Conservation (phyloP, 495 filamentous ascomycete species). For the Antarctomyces pellizariae region DNA sequence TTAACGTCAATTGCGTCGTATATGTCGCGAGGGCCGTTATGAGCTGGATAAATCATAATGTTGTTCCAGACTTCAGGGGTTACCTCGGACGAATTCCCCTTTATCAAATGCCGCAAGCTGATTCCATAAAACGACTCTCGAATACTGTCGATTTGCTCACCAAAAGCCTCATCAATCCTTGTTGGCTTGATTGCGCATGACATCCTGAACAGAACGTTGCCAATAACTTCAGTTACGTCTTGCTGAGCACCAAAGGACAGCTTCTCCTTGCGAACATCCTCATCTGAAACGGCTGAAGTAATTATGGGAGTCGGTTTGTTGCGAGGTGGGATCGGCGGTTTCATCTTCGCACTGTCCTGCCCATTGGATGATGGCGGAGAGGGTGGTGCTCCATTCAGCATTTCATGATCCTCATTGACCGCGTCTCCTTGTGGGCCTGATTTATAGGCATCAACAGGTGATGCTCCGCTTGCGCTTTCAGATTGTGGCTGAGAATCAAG, state of each 20-base stretch:
- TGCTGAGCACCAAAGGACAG: conserved; percentile 47
- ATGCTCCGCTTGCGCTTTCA: too few relatives aligned
- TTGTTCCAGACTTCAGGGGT: conserved; percentile 11
- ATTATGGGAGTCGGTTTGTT: conserved; percentile 11
- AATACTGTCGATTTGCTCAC: conserved; percentile 59
- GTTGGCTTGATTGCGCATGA: conserved; percentile 60
- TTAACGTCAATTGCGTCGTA: conserved; percentile 66
- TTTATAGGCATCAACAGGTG: too few relatives aligned
- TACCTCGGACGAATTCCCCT: conserved; percentile 5
- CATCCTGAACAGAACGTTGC: conserved; percentile 73
- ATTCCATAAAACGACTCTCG: conserved; percentile 29
- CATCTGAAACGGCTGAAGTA: conserved; percentile 7
- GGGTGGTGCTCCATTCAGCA: conserved; percentile 1
- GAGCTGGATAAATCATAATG: conserved; percentile 19
- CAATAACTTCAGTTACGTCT: conserved; percentile 89
- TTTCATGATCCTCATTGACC: conserved; percentile 4
- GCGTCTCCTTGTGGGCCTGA: too few relatives aligned
- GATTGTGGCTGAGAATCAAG: too few relatives aligned
- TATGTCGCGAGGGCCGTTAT: conserved; percentile 29
- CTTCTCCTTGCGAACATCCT: conserved; percentile 18
- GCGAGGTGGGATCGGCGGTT: conserved; percentile 18
- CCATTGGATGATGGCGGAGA: neutral
- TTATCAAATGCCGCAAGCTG: conserved; percentile 8
- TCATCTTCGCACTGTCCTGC: too few relatives aligned
- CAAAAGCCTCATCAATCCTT: conserved; percentile 27